These are phyloP conservation scores for Colletotrichum brevisporum DNA, from an alignment of 2,329 filamentous ascomycete species.

Conservation along the genomic window DNA sequence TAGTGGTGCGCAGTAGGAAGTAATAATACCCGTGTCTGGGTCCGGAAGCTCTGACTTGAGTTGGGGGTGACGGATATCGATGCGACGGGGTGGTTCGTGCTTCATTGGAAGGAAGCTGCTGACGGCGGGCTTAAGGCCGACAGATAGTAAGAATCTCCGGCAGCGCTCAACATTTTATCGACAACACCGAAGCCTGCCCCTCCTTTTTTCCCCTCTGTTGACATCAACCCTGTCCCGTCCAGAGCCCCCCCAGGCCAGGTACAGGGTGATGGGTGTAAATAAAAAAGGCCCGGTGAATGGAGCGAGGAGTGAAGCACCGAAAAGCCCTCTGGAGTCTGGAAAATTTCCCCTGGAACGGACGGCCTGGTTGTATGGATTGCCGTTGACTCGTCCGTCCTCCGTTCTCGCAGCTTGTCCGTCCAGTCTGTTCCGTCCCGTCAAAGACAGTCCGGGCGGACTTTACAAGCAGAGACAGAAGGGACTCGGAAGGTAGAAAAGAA, in stretches of 20 bases:
- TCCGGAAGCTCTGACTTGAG: constrained; percentile 33
- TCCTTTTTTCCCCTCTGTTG: constrained; percentile 36
- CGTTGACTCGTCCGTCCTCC: background rate
- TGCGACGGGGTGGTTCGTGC: constrained; percentile 3
- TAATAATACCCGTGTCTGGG: background rate
- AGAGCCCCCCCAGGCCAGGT: constrained; percentile 17
- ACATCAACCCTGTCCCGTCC: constrained; percentile 39
- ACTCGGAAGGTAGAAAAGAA: too few relatives aligned
- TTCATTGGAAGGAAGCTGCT: background rate
- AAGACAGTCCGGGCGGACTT: background rate
- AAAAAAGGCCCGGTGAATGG: constrained; percentile 23
- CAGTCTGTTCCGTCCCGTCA: background rate
- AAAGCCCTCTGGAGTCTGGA: constrained; percentile 9
- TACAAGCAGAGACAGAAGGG: background rate
- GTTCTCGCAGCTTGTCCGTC: constrained; percentile 3
- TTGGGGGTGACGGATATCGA: constrained; percentile 12
- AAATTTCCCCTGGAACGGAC: constrained; percentile 15
- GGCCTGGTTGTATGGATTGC: background rate
- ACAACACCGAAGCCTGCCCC: constrained; percentile 35
- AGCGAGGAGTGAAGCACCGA: constrained; percentile 10
- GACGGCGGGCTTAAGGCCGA: constrained; percentile 36
- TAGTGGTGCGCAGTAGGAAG: too few relatives aligned
- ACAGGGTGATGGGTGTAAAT: constrained; percentile 1
- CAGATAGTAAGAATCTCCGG: constrained; percentile 33
- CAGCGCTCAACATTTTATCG: constrained; percentile 36